A percentile compares a stretch with the other conserved stretches of the same genome.
These are phyloP conservation scores for Nakazawaea ernobii DNA, from an alignment of 805 yeast species.

Conservation along the genomic window DNA sequence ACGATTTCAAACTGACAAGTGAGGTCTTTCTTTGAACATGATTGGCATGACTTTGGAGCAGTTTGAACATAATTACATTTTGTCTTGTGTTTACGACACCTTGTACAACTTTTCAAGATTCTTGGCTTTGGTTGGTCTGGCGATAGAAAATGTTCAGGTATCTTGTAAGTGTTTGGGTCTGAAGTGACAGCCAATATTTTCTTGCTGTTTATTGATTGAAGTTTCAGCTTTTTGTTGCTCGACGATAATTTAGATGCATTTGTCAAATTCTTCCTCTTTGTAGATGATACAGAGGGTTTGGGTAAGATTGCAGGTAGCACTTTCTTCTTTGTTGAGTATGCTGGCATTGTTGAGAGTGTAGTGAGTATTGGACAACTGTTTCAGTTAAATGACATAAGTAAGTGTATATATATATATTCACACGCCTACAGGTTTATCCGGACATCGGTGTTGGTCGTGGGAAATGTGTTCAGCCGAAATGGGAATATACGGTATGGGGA, in stretches of 20 bases:
- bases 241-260: neutral
- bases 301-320: neutral
- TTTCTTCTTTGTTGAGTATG: neutral
- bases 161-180: slow-evolving; percentile 8
- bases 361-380: neutral
- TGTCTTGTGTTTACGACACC: slow-evolving; percentile 63
- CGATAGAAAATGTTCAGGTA: slow-evolving; percentile 9
- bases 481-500: slow-evolving; percentile 8
- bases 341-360: neutral
- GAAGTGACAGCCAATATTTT: slow-evolving; percentile 8
- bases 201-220: neutral
- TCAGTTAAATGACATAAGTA: neutral
- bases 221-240: neutral
- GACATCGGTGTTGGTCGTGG: slow-evolving; percentile 3
- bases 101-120: slow-evolving; percentile 50
- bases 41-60: slow-evolving; percentile 51
- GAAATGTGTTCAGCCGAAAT: neutral
- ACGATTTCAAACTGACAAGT: slow-evolving; percentile 53
- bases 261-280: neutral
- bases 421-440: slow-evolving; percentile 2
- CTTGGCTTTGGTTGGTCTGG: slow-evolving; percentile 30
- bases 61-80: slow-evolving; percentile 53
- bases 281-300: neutral
- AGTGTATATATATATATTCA: too few species aligned
- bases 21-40: slow-evolving; percentile 46